Percentiles rank a stretch among this genome's conserved stretches.
These are phyloP conservation scores for Beta lomatogona DNA, from an alignment of 179 eudicot genomes.

Conservation along the genomic window DNA sequence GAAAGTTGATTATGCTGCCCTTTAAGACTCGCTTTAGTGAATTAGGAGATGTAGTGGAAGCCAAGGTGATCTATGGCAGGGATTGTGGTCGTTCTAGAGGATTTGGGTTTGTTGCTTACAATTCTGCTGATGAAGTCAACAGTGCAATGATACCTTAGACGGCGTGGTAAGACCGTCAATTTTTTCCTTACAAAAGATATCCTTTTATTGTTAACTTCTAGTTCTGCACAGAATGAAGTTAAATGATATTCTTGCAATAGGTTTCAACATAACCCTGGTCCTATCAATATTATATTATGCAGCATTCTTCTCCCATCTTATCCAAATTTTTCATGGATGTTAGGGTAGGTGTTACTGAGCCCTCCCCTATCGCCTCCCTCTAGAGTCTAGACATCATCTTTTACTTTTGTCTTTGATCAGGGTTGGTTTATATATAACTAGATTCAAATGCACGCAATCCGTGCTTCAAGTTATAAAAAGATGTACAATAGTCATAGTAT, in stretches of 20 bases:
- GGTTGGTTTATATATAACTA: neutral
- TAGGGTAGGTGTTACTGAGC: too few species aligned
- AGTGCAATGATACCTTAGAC: slow-evolving; percentile 74
- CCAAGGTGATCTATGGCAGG: slow-evolving; percentile 84
- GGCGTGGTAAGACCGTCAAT: slow-evolving; percentile 63
- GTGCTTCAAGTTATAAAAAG: too few species aligned
- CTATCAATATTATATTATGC: neutral
- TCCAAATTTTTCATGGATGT: neutral
- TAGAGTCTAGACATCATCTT: neutral
- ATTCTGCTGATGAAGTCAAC: slow-evolving; percentile 73
- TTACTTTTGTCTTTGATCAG: neutral
- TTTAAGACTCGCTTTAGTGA: slow-evolving; percentile 68
- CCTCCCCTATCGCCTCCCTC: neutral
- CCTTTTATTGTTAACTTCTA: neutral
- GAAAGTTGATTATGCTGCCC: slow-evolving; percentile 81
- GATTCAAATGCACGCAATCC: too few species aligned
- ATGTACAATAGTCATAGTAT: too few species aligned
- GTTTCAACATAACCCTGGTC: neutral
- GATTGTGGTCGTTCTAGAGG: slow-evolving; percentile 97
- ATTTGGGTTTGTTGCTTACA: slow-evolving; percentile 85
- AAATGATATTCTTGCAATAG: neutral
- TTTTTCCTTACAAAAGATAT: neutral
- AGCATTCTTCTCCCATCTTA: neutral
- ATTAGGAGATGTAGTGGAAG: slow-evolving; percentile 78
- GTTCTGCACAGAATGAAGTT: neutral